phyloP scores from a whole-genome alignment of 805 yeast species.

The Alloascoidea hylecoeti region DNA sequence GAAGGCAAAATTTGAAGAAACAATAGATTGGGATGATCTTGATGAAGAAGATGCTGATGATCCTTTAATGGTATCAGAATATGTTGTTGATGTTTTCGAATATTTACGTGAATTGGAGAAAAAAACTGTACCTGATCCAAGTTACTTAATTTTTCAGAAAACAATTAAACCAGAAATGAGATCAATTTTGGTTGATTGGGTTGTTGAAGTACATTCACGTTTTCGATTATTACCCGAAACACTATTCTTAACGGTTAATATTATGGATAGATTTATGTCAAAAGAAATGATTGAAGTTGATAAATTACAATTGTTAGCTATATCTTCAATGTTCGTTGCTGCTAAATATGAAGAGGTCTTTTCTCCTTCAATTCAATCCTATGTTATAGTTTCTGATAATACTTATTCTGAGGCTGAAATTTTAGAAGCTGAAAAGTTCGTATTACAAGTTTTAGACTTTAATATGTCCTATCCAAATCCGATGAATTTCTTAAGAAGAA shows the following conservation, averaged over 20 bases:
- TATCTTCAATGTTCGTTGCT: constrained; percentile 76
- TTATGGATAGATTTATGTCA: constrained; percentile 81
- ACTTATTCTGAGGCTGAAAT: constrained; percentile 72
- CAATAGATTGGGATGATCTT: constrained; percentile 11
- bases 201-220: constrained; percentile 75
- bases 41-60: constrained; percentile 23
- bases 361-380: constrained; percentile 73
- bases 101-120: constrained; percentile 63
- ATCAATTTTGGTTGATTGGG: constrained; percentile 85
- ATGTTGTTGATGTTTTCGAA: constrained; percentile 74
- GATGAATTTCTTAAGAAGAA: constrained; percentile 76
- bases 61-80: constrained; percentile 81
- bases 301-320: constrained; percentile 73
- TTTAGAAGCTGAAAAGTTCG: constrained; percentile 68
- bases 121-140: constrained; percentile 47
- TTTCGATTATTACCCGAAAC: constrained; percentile 82
- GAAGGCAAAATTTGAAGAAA: constrained; percentile 4
- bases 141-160: constrained; percentile 46
- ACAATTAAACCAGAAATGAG: constrained; percentile 73
- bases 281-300: constrained; percentile 61
- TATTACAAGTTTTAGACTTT: constrained; percentile 57
- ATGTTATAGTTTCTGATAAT: constrained; percentile 81
- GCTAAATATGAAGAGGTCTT: constrained; percentile 91
- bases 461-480: constrained; percentile 81
- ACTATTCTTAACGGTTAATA: constrained; percentile 64